Percentiles rank a stretch among this genome's conserved stretches.
Evolutionary conservation across 2,329 filamentous ascomycete genomes (phyloP).

Genomic region (Neofusicoccum kwambonambiense): DNA sequence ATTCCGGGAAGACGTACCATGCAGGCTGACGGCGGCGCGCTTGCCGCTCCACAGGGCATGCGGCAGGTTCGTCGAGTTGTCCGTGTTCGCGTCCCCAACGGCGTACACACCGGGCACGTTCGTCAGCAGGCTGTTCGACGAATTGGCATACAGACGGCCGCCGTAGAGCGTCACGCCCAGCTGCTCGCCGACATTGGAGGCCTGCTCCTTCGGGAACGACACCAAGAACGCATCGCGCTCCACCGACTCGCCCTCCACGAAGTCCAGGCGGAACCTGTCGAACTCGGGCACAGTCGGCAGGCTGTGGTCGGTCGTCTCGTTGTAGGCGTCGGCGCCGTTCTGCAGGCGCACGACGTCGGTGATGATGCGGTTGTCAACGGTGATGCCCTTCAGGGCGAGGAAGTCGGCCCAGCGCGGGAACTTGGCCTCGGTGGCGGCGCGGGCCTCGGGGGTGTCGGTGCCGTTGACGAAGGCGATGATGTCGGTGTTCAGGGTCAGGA

Average conservation of each 20-base stretch:
- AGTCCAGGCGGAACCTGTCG: not conserved
- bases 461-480: slow-evolving; percentile 14
- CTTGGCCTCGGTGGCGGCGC: not conserved
- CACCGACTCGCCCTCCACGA: not conserved
- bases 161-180: not conserved
- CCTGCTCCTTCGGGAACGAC: slow-evolving; percentile 4
- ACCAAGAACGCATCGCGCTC: not conserved
- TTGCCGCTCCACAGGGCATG: slow-evolving; percentile 6
- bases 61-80: slow-evolving; percentile 6
- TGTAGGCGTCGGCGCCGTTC: not conserved
- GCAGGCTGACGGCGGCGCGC: not conserved
- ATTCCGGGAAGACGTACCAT: not conserved
- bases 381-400: not conserved
- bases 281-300: not conserved
- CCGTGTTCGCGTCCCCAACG: not conserved
- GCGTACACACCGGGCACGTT: slow-evolving; percentile 2
- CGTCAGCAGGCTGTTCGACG: not conserved
- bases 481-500: not conserved
- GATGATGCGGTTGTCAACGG: not conserved
- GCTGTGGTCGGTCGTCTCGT: not conserved
- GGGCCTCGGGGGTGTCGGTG: not conserved
- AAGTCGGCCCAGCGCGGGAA: not conserved
- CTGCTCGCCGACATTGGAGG: not conserved
- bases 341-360: not conserved
- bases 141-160: not conserved